These are phyloP conservation scores for Backusella psychrophila DNA, from an alignment of 192 early-diverging fungal species.

Conservation along the genomic window DNA sequence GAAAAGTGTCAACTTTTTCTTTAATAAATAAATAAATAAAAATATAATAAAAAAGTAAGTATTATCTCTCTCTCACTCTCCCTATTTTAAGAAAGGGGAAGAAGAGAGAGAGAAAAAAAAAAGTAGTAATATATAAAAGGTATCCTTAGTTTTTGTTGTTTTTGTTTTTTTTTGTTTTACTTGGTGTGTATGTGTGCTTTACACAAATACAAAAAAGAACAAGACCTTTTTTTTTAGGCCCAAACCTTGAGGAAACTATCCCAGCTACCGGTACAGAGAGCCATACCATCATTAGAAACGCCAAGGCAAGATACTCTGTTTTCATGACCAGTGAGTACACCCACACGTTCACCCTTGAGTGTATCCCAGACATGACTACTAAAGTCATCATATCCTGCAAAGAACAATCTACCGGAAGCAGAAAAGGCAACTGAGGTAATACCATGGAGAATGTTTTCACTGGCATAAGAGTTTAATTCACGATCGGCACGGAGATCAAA, in stretches of 20 bases:
- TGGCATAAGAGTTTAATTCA: conserved; percentile 95
- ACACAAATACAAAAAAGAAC: no score
- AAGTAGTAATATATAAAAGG: background rate
- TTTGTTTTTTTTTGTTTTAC: background rate
- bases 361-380: conserved; percentile 99
- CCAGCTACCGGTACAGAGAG: conserved; percentile 96
- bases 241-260: conserved; percentile 91
- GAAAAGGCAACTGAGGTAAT: conserved; percentile 98
- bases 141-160: background rate
- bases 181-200: no score
- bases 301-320: conserved; percentile 98
- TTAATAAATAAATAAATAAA: background rate
- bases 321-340: conserved; percentile 90
- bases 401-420: conserved; percentile 89
- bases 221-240: background rate
- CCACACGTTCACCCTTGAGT: conserved; percentile 90
- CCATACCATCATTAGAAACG: conserved; percentile 96
- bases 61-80: background rate
- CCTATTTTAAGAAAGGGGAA: background rate
- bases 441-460: conserved; percentile 96
- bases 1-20: background rate
- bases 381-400: conserved; percentile 98
- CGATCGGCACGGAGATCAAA: conserved; percentile 97
- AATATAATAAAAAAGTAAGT: background rate
- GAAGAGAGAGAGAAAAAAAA: background rate